These are phyloP conservation scores for Saccharomyces hybrid DNA, from an alignment of 1,139 yeast genomes.

Conservation along the genomic window DNA sequence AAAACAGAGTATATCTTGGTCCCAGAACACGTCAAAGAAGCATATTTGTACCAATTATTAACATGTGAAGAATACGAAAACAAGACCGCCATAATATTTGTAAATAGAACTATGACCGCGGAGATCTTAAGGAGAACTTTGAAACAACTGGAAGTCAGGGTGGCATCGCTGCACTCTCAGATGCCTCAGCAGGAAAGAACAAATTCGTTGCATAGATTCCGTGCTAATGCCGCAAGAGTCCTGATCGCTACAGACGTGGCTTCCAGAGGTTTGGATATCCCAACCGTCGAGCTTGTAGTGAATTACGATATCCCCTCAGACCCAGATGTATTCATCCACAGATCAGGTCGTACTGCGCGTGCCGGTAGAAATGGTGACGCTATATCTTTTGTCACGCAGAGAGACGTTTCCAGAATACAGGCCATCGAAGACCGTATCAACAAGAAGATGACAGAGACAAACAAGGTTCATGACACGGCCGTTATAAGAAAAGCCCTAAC, in stretches of 20 bases:
- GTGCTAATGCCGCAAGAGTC: constrained; percentile 90
- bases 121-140: constrained; percentile 75
- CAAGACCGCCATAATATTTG: constrained; percentile 76
- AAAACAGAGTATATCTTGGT: constrained; percentile 46
- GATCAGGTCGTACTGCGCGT: constrained; percentile 99
- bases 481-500: constrained; percentile 66
- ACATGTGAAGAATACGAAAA: constrained; percentile 55
- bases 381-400: constrained; percentile 70
- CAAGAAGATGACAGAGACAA: constrained; percentile 67
- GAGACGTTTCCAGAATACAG: constrained; percentile 72
- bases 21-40: constrained; percentile 87
- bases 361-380: constrained; percentile 80
- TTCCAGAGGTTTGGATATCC: constrained; percentile 94
- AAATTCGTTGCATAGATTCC: constrained; percentile 81
- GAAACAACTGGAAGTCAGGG: constrained; percentile 64
- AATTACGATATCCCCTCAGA: constrained; percentile 94
- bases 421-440: constrained; percentile 83
- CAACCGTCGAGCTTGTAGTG: constrained; percentile 78
- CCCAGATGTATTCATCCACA: constrained; percentile 91
- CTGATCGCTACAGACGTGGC: constrained; percentile 95
- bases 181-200: constrained; percentile 91
- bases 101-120: constrained; percentile 83
- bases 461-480: constrained; percentile 62
- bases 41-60: constrained; percentile 66
- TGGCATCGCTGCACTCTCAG: constrained; percentile 87